Base-by-base conservation (phyloP, 1,284 basidiomycete species). In the Cryptococcus sp. region DNA sequence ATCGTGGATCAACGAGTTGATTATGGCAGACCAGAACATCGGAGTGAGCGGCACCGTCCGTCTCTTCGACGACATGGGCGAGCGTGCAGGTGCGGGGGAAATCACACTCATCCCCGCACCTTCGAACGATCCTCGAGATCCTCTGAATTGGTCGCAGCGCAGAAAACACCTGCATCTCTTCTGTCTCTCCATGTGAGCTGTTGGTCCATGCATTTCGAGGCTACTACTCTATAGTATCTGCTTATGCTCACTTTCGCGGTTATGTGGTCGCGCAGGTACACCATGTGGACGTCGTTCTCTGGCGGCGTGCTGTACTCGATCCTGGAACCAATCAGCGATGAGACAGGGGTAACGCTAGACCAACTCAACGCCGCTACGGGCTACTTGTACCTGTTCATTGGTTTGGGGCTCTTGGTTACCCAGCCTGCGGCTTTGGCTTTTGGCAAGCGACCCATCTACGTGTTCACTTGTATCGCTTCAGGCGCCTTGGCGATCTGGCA, bases 391-490 rank as follows among this genome's bases (percentile, higher is more conserved):
- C 59, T 70, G 4, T 54, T 62, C 50, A 58, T 64, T 38, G 68
- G 64, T 19, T 25, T 70, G 0, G 57, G 55, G 3, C 61, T 62
- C n/a, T 41, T 67, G 15, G 41, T 71, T 30, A 59, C 60, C 8
- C 61, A 65, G 16, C 65, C 68, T 3, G 42, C 63, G 13, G 54
- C 68, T 4, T 23, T 67, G 7, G 61, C 58, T 7, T 63, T 70
- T 20, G 70, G 70, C 1, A 71, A 71, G 53, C 57, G 61, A n/a
- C 68, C 68, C 0, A 58, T 66, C n/a, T 68, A 65, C 50, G 48
- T 71, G 15, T 8, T 59, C 8, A 50, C 57, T 10, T 35, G 49
- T 7, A 50, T 64, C 11, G 60, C 45, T 17, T 38, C 47, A 11
- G 53, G 49, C 15, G 45, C 57, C 17, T 55, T 60, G 45, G 52